Evolutionary conservation across 2,329 filamentous ascomycete genomes (phyloP).

Genomic region (Ascochyta viciae-villosae): DNA sequence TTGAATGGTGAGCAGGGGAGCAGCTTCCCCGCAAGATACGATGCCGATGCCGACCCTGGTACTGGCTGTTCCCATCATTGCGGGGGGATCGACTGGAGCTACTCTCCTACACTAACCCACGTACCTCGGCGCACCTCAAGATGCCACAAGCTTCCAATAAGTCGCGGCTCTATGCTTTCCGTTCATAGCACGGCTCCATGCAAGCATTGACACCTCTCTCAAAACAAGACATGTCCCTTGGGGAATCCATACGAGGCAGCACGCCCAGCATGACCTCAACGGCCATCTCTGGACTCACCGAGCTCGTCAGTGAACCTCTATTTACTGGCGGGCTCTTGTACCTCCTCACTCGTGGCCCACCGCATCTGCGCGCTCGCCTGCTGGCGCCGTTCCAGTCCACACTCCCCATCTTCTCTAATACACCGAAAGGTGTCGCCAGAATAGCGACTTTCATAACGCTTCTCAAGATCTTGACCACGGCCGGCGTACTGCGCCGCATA

Average conservation of each 20-base stretch:
- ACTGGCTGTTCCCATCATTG: not conserved
- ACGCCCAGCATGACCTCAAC: slow-evolving; percentile 12
- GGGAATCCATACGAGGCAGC: not conserved
- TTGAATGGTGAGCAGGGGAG: too few species aligned
- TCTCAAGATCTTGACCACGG: slow-evolving; percentile 31
- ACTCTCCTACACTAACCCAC: not conserved
- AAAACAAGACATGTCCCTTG: not conserved
- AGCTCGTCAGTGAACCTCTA: slow-evolving; percentile 22
- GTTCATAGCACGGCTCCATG: not conserved
- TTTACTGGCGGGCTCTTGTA: slow-evolving; percentile 33
- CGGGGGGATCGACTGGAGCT: not conserved
- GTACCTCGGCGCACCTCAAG: slow-evolving; percentile 3
- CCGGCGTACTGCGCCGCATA: slow-evolving; percentile 25
- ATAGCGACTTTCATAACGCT: slow-evolving; percentile 23
- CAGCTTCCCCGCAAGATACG: slow-evolving; percentile 3
- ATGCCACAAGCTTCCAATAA: not conserved
- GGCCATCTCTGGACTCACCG: slow-evolving; percentile 2
- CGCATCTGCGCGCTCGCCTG: slow-evolving; percentile 28
- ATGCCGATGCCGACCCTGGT: not conserved
- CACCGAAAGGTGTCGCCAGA: slow-evolving; percentile 29
- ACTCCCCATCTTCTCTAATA: slow-evolving; percentile 17
- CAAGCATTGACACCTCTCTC: too few species aligned
- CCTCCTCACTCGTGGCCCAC: slow-evolving; percentile 33
- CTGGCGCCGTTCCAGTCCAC: slow-evolving; percentile 30
- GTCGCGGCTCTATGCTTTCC: not conserved